These are phyloP conservation scores for Quercus robur DNA, from an alignment of 306 rosid genomes.

Conservation along the genomic window DNA sequence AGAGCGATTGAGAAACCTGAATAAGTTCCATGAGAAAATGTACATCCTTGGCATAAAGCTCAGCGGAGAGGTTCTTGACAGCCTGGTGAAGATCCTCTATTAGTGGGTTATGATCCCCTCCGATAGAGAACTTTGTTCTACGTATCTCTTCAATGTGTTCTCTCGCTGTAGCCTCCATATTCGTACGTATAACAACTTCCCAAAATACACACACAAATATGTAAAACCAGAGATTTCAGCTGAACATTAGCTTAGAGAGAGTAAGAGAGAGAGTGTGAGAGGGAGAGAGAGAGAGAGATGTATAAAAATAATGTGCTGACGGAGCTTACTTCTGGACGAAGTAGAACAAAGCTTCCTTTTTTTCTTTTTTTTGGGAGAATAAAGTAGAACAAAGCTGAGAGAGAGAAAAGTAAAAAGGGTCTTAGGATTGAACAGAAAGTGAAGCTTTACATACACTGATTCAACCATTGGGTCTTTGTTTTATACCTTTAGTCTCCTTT, in stretches of 20 bases:
- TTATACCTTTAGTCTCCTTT: too few species aligned
- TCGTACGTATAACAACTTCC: not conserved
- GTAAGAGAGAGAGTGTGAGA: not conserved
- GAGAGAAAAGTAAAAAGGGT: not conserved
- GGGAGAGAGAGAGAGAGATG: not conserved
- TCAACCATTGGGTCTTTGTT: not conserved
- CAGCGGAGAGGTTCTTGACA: constrained; percentile 50
- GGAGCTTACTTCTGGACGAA: constrained; percentile 2
- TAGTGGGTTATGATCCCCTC: constrained; percentile 38
- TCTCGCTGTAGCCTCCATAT: constrained; percentile 22
- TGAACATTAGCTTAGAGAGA: not conserved
- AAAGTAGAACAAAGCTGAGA: not conserved
- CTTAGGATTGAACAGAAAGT: not conserved
- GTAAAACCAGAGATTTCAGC: not conserved
- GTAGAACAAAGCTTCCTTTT: not conserved
- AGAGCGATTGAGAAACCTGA: constrained; percentile 33
- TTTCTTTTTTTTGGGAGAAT: too few species aligned
- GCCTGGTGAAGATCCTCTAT: constrained; percentile 58
- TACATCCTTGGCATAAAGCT: constrained; percentile 67
- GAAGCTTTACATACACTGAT: not conserved
- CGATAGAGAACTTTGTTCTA: constrained; percentile 56
- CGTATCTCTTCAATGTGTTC: constrained; percentile 58
- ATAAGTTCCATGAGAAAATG: constrained; percentile 84
- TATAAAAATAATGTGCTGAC: not conserved
- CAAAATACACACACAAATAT: not conserved